A percentile compares a stretch with the other conserved stretches of the same genome.
phyloP scores from a whole-genome alignment of 352 stramenopile species.

The Hyphochytrium catenoides region DNA sequence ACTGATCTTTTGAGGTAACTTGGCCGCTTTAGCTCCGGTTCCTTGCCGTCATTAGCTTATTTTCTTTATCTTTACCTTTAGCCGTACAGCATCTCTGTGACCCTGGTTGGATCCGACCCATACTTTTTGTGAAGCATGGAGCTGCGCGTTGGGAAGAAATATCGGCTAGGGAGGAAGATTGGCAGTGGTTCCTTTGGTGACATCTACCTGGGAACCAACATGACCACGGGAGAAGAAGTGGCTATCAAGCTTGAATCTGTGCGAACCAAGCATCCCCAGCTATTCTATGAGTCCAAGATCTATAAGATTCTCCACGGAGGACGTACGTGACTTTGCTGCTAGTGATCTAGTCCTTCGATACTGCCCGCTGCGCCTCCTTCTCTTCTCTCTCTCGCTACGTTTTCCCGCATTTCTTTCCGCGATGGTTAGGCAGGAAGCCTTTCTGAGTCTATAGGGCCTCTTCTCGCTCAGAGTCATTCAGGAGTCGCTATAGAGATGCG shows the following conservation, averaged over 20 bases:
- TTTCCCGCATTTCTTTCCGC: conserved; percentile 4
- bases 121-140: conserved; percentile 41
- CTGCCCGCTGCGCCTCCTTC: conserved; percentile 1
- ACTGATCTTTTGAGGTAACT: too few species aligned
- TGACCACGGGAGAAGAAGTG: conserved; percentile 94
- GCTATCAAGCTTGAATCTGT: conserved; percentile 98
- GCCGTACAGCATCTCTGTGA: too few species aligned
- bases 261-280: conserved; percentile 91
- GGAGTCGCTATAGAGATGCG: too few species aligned
- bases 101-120: too few species aligned
- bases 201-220: conserved; percentile 98
- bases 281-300: conserved; percentile 99
- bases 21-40: too few species aligned
- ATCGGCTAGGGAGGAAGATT: conserved; percentile 96
- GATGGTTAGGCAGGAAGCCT: too few species aligned
- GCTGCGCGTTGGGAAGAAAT: conserved; percentile 98
- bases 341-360: conserved; percentile 1
- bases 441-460: neutral
- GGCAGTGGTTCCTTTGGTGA: conserved; percentile 97
- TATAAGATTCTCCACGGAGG: conserved; percentile 98
- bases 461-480: too few species aligned
- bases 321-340: conserved; percentile 39
- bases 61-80: too few species aligned
- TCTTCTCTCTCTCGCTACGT: neutral
- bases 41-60: too few species aligned